Evolutionary conservation across 768 basidiomycete genomes (phyloP), one percentile per base, ranked within the genome.

Genomic region (Termitomyces sp.): DNA sequence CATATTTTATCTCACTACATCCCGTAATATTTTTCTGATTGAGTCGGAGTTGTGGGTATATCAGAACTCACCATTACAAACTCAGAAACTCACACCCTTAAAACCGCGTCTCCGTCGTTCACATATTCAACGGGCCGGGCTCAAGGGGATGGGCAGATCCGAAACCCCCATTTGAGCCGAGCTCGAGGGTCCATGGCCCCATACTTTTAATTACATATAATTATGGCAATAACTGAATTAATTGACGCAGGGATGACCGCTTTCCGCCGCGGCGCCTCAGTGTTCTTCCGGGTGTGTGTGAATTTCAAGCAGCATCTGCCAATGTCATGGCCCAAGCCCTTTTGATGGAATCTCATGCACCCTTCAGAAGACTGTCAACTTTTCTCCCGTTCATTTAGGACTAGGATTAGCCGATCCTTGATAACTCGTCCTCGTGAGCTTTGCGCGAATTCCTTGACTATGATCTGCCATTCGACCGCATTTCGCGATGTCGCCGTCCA

Each of bases 361-460:
- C 54, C 17, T 22, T 40, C 53, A 56, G 34, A 55, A 60, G 56
- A 40, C 58, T 42, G 41, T 28, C 55, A 34, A 47, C 53, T 58
- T 55, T 59, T 64, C 61, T 60, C 58, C 55, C 61, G 59, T 64
- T 64, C 61, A 64, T 62, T 62, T 60, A 56, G 59, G 47, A 55
- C 60, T 60, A 60, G 61, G 30, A 45, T 62, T 64, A 62, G 63
- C 63, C 63, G 63, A 64, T 43, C 53, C 53, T 40, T 53, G 51
- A 55, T 60, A 63, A 58, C 60, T 61, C 55, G 37, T n/a, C 45
- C 56, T 58, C 50, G 34, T 59, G 47, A 32, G 42, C 10, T 34
- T 41, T 49, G 48, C 56, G 34, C 45, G 51, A 55, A 47, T 40
- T 38, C 43, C 42, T 50, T 48, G 54, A 55, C 47, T 53, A 58